These are phyloP conservation scores for Sarocladiaceae sp. DNA, from an alignment of 2,329 filamentous ascomycete genomes.

Conservation along the genomic window DNA sequence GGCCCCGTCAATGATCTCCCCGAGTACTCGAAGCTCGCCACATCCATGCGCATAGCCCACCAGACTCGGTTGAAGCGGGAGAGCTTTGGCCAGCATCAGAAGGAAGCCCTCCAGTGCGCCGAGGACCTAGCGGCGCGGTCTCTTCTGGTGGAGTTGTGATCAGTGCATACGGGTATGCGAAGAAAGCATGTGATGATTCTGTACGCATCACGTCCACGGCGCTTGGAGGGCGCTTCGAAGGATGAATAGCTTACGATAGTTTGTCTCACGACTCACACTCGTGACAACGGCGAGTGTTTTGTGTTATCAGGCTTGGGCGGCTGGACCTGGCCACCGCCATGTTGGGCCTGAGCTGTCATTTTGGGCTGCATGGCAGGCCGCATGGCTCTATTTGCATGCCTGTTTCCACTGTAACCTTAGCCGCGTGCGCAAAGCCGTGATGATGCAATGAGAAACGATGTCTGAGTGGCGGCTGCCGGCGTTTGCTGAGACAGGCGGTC, in stretches of 20 bases:
- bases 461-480: not conserved
- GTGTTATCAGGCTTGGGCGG: not conserved
- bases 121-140: too few species aligned
- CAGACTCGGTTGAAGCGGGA: too few species aligned
- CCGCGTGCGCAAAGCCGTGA: not conserved
- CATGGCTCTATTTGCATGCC: not conserved
- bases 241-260: not conserved
- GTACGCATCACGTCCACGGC: not conserved
- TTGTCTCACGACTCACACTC: not conserved
- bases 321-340: slow-evolving; percentile 6
- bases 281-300: not conserved
- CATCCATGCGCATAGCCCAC: slow-evolving; percentile 7
- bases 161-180: not conserved
- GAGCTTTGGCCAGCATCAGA: too few species aligned
- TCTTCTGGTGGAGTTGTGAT: too few species aligned
- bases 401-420: not conserved
- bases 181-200: not conserved
- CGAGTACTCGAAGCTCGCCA: slow-evolving; percentile 4
- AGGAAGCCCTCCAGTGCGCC: too few species aligned
- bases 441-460: not conserved
- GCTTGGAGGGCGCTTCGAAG: not conserved
- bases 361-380: slow-evolving; percentile 7
- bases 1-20: not conserved
- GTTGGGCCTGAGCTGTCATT: slow-evolving; percentile 3
- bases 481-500: slow-evolving; percentile 4